phyloP scores from a whole-genome alignment of 1,284 basidiomycete genomes.

The Porodaedalea pini region DNA sequence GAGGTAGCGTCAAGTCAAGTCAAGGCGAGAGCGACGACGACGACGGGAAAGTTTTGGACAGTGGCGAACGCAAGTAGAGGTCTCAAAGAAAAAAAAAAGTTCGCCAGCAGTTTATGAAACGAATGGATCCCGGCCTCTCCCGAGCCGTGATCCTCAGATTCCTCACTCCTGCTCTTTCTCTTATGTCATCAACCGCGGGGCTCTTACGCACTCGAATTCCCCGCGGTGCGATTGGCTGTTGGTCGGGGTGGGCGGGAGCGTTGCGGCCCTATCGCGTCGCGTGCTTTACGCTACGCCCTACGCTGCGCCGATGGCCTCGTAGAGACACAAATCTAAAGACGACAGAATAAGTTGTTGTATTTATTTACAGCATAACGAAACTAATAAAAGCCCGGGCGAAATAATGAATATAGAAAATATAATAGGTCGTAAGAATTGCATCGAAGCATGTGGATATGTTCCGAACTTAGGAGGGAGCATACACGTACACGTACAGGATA shows the following conservation, averaged over 20 bases:
- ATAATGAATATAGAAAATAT: too few relatives aligned
- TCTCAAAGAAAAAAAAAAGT: not conserved
- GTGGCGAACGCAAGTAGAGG: not conserved
- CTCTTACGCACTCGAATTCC: not conserved
- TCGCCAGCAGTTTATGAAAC: conserved; percentile 7
- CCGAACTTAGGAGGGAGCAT: not conserved
- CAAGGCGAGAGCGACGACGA: not conserved
- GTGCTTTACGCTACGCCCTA: not conserved
- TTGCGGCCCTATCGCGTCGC: not conserved
- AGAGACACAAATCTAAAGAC: too few relatives aligned
- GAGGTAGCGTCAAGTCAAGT: not conserved
- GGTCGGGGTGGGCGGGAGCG: not conserved
- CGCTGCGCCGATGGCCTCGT: too few relatives aligned
- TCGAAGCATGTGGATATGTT: too few relatives aligned
- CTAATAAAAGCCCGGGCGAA: too few relatives aligned
- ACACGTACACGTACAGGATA: not conserved
- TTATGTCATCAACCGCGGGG: conserved; percentile 8
- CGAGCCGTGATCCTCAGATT: conserved; percentile 7
- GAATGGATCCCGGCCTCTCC: conserved; percentile 5
- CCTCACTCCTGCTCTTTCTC: not conserved
- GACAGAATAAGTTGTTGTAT: too few relatives aligned
- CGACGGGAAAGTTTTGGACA: not conserved
- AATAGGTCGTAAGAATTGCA: too few relatives aligned
- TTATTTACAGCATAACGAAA: too few relatives aligned
- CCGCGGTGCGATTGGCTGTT: not conserved